A percentile compares a stretch with the other conserved stretches of the same genome.
Evolutionary conservation across 306 rosid genomes (phyloP).

Genomic region (Ochetophila trinervis): DNA sequence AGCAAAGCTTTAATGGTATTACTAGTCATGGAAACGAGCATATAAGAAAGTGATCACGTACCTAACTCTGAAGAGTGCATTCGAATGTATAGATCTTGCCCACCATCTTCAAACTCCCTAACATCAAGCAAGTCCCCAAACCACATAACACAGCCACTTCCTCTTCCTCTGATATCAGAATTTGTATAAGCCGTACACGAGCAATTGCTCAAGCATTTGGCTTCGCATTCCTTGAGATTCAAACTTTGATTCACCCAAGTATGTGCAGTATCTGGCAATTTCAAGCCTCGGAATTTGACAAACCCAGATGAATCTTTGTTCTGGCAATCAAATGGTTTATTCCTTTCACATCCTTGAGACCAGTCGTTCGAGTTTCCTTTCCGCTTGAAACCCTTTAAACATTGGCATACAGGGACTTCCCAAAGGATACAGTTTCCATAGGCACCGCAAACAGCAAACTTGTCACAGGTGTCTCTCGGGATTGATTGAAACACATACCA

Average conservation of each 20-base stretch:
- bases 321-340: constrained; percentile 30
- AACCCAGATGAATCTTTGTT: constrained; percentile 22
- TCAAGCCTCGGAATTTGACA: constrained; percentile 23
- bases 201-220: constrained; percentile 45
- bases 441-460: constrained; percentile 26
- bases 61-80: constrained; percentile 31
- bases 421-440: constrained; percentile 17
- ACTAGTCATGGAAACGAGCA: too few relatives aligned
- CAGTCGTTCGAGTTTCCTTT: constrained; percentile 18
- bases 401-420: constrained; percentile 20
- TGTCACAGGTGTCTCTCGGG: constrained; percentile 26
- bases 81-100: constrained; percentile 37
- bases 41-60: background rate
- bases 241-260: constrained; percentile 36
- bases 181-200: constrained; percentile 52
- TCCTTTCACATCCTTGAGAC: constrained; percentile 45
- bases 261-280: constrained; percentile 36
- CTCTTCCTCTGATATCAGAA: constrained; percentile 27
- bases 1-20: too few relatives aligned
- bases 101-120: constrained; percentile 20
- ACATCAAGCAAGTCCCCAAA: constrained; percentile 36
- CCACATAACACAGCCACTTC: constrained; percentile 59
- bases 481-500: constrained; percentile 32
- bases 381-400: constrained; percentile 39
- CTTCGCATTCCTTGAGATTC: constrained; percentile 39